Evolutionary conservation across 2,329 filamentous ascomycete genomes (phyloP).

Genomic region (Seiridium unicorne): DNA sequence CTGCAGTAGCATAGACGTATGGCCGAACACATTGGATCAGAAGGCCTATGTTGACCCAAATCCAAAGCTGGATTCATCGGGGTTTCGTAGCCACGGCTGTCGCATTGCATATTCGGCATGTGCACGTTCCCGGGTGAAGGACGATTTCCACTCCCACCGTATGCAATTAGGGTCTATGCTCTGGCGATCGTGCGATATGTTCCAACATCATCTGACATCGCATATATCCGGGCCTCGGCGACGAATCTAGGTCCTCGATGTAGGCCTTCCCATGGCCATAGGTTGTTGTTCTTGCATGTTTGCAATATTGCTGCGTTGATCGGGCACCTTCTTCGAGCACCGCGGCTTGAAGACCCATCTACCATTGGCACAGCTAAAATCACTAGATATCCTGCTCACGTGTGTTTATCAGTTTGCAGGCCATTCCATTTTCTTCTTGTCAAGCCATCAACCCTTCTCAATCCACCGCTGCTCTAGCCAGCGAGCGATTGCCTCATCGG

Average conservation of each 20-base stretch:
- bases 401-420: conserved; percentile 12
- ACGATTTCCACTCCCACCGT: neutral
- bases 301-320: neutral
- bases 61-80: too few species aligned
- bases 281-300: neutral
- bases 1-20: too few species aligned
- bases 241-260: neutral
- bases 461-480: conserved; percentile 55
- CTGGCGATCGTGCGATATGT: neutral
- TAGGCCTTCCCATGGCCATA: neutral
- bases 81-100: too few species aligned
- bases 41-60: too few species aligned
- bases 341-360: neutral
- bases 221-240: neutral
- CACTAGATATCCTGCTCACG: neutral
- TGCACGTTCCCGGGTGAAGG: too few species aligned
- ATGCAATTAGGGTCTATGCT: neutral
- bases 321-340: neutral
- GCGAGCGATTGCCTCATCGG: conserved; percentile 45
- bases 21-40: too few species aligned
- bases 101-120: too few species aligned
- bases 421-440: conserved; percentile 42
- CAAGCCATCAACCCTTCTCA: conserved; percentile 51
- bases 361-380: neutral
- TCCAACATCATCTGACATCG: neutral